Conservation (phyloP, 495 filamentous ascomycete genomes). For the Pseudevernia furfuracea region DNA sequence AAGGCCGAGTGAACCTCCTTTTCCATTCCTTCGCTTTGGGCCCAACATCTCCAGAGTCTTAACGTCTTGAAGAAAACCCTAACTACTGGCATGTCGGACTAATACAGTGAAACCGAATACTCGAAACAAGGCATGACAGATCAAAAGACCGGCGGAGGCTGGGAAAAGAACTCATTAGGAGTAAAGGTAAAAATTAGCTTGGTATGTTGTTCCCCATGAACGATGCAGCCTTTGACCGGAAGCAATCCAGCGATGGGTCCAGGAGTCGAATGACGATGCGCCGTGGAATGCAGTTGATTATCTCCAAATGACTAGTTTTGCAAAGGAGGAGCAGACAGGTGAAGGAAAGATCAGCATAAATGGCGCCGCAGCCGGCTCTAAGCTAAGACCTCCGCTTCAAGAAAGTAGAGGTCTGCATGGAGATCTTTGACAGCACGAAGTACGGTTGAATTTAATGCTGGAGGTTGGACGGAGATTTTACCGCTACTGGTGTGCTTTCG, state of each 20-base stretch:
- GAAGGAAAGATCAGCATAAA: background rate
- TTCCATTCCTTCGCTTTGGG: background rate
- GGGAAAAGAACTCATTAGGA: background rate
- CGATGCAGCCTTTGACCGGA: background rate
- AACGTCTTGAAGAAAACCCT: background rate
- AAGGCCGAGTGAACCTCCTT: background rate
- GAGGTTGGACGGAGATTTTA: too few species aligned
- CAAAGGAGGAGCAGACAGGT: background rate
- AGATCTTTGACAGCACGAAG: too few species aligned
- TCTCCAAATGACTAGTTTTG: background rate
- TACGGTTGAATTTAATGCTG: too few species aligned
- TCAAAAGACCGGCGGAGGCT: background rate
- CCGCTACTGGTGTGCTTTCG: too few species aligned
- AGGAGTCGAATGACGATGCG: background rate
- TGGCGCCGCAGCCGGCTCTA: background rate
- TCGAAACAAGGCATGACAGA: background rate
- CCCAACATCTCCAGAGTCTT: background rate
- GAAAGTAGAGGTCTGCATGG: background rate
- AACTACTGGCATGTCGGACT: background rate
- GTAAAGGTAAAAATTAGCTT: background rate
- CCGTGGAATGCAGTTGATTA: background rate
- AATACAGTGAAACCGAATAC: background rate
- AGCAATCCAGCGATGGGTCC: background rate
- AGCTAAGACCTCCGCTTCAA: background rate
- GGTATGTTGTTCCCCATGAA: background rate